A percentile compares a stretch with the other conserved stretches of the same genome.
These are phyloP conservation scores for Epichloe bromicola DNA, from an alignment of 2,329 filamentous ascomycete genomes.

Conservation along the genomic window DNA sequence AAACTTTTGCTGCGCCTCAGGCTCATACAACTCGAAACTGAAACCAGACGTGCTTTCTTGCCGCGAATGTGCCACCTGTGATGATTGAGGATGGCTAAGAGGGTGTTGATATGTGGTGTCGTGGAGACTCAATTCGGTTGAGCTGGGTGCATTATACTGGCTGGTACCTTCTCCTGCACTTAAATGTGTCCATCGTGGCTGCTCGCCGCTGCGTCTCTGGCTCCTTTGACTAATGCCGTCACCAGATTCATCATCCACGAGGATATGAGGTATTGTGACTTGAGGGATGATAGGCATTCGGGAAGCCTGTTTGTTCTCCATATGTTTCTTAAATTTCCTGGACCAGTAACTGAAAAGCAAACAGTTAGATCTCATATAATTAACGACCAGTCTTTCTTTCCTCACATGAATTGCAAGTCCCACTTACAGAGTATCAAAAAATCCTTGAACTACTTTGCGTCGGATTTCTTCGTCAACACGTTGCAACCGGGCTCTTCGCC, in stretches of 20 bases:
- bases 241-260: slow-evolving; percentile 66
- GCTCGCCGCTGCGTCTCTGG: background rate
- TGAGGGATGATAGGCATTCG: slow-evolving; percentile 69
- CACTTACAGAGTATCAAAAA: slow-evolving; percentile 78
- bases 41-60: slow-evolving; percentile 39
- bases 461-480: slow-evolving; percentile 91
- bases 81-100: slow-evolving; percentile 39
- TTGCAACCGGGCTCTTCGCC: slow-evolving; percentile 78
- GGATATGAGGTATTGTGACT: slow-evolving; percentile 78
- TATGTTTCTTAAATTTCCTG: slow-evolving; percentile 63
- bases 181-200: slow-evolving; percentile 8
- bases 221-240: slow-evolving; percentile 12
- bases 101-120: slow-evolving; percentile 29
- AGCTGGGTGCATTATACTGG: slow-evolving; percentile 11
- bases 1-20: slow-evolving; percentile 17
- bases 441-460: slow-evolving; percentile 78
- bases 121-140: slow-evolving; percentile 28
- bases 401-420: no score
- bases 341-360: slow-evolving; percentile 55
- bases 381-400: background rate
- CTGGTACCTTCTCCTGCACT: slow-evolving; percentile 6
- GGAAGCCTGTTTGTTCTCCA: slow-evolving; percentile 58
- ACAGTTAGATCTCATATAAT: background rate
- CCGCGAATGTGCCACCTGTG: slow-evolving; percentile 25
- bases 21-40: slow-evolving; percentile 44